These are phyloP conservation scores for Przewalskia tangutica DNA, from an alignment of 257 asterid species.

Conservation along the genomic window DNA sequence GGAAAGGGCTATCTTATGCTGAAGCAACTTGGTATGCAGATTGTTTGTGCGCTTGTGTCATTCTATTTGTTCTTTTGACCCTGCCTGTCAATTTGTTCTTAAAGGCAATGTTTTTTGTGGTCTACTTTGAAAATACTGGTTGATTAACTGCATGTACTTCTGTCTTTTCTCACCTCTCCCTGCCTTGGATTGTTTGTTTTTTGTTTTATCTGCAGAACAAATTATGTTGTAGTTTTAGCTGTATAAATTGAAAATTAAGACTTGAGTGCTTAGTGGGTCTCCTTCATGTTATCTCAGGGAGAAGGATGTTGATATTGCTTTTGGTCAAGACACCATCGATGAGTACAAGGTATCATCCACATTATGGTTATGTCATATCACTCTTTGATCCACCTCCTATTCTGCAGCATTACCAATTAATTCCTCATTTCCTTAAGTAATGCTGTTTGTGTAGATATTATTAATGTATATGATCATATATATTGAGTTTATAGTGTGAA, in stretches of 20 bases:
- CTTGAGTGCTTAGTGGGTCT: conserved; percentile 10
- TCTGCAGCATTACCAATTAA: not conserved
- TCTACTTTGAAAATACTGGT: not conserved
- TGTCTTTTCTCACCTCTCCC: not conserved
- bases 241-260: conserved; percentile 1
- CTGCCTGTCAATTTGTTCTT: not conserved
- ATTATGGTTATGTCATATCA: conserved; percentile 5
- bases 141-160: not conserved
- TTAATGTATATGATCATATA: not conserved
- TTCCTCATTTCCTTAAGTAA: not conserved
- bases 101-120: not conserved
- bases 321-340: conserved; percentile 94
- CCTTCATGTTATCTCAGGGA: conserved; percentile 53
- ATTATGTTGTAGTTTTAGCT: not conserved
- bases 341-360: conserved; percentile 65
- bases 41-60: not conserved
- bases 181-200: not conserved
- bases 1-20: conserved; percentile 97
- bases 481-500: not conserved
- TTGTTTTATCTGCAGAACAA: not conserved
- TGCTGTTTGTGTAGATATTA: not conserved
- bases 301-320: conserved; percentile 73
- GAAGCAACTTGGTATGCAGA: conserved; percentile 84
- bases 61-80: not conserved
- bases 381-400: not conserved